Conservation (phyloP, 371 early-diverging fungal species). For the Mucor velutinosus region DNA sequence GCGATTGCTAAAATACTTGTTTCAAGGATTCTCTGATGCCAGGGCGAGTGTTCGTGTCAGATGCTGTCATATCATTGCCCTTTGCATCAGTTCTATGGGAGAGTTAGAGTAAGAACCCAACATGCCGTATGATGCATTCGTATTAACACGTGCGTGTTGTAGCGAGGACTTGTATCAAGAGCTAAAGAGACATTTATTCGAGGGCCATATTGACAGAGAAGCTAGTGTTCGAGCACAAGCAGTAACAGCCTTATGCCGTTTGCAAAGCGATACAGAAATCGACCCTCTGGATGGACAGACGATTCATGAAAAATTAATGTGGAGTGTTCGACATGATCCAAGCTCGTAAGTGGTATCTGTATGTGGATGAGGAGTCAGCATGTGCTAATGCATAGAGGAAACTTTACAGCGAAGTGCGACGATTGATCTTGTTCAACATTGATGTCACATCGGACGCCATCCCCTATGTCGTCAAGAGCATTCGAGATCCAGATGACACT, state of each 20-base stretch:
- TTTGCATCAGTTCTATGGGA: slow-evolving; percentile 73
- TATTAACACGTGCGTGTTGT: not conserved
- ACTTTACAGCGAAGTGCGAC: slow-evolving; percentile 71
- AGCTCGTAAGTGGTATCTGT: slow-evolving; percentile 57
- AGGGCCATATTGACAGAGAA: slow-evolving; percentile 83
- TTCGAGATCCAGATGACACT: slow-evolving; percentile 74
- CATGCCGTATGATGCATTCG: not conserved
- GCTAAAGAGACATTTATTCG: slow-evolving; percentile 65
- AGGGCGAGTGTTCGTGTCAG: slow-evolving; percentile 78
- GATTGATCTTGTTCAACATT: slow-evolving; percentile 78
- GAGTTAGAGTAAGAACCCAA: slow-evolving; percentile 74
- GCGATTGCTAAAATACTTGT: slow-evolving; percentile 64
- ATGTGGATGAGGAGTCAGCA: not conserved
- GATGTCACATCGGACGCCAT: slow-evolving; percentile 65
- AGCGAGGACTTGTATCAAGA: slow-evolving; percentile 79
- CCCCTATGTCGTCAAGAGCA: slow-evolving; percentile 72
- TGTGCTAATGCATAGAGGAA: not conserved
- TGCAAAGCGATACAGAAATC: slow-evolving; percentile 67
- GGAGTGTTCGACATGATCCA: slow-evolving; percentile 73
- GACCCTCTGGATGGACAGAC: slow-evolving; percentile 60
- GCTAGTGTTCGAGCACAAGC: slow-evolving; percentile 79
- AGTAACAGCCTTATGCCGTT: slow-evolving; percentile 75
- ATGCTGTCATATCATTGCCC: slow-evolving; percentile 79
- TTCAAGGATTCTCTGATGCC: slow-evolving; percentile 76
- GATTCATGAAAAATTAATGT: slow-evolving; percentile 66